Base-by-base conservation (phyloP, 768 basidiomycete species). In the Lactarius deliciosus region DNA sequence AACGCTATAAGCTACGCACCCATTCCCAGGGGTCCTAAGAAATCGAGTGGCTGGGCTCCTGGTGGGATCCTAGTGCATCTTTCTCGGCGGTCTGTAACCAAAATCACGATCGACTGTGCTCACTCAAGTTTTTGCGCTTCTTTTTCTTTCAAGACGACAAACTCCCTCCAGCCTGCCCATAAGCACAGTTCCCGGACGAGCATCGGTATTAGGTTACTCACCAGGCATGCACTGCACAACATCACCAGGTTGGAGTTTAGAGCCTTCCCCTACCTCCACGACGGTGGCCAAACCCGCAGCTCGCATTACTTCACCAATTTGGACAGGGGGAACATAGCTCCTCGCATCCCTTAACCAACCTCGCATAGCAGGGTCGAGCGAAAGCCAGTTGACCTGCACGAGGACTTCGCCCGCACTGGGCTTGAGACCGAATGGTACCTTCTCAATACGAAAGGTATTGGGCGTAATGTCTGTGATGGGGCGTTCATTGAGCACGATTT, bases 361-460 rank as follows among this genome's bases (percentile, higher is more conserved):
- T 11, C 94, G 83, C 92, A 94, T 93, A 0, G 93, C 92, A n/a
- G 95, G 94, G 72, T 97, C 95, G 70, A 97, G 75, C 38, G 87
- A 88, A 36, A 94, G 73, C 81, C 88, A 95, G 57, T 87, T 86
- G 65, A 91, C 86, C 74, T 86, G 83, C 18, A 98, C 85, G 56
- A 96, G 79, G 10, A 86, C 86, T 68, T 90, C 81, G 28, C 77
- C 75, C 30, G 75, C 68, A 1, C 81, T 81, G 5, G 86, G 81
- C 72, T 82, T 82, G 60, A 91, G 79, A 69, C 82, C 78, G 68
- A 83, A 82, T 2, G 84, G 79, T 13, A 81, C 74, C 3, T 78
- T 74, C 76, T 90, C 86, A 0, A 77, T 81, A 54, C 84, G 81
- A 79, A 96, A 96, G 0, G 93, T 96, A 57, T 82, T 82, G 1